Percentiles rank a stretch among this genome's conserved stretches.
phyloP scores from a whole-genome alignment of 2,329 filamentous ascomycete species.

The Thermoascus crustaceus region DNA sequence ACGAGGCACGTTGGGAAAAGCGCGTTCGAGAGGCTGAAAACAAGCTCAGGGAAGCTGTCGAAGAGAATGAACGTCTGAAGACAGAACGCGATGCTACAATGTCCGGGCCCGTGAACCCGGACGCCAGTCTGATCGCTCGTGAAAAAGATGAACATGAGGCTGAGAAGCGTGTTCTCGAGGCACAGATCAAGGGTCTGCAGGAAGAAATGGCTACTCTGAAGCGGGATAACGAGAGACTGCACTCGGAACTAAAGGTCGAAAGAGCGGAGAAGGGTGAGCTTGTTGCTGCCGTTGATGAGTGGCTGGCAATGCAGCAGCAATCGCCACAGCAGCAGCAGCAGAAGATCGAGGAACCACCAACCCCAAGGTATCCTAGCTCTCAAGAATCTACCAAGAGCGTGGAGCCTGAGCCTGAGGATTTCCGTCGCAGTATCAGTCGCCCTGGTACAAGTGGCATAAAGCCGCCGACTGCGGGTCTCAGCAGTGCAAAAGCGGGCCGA shows the following conservation, averaged over 20 bases:
- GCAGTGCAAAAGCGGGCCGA: constrained; percentile 20
- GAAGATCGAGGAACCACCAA: constrained; percentile 5
- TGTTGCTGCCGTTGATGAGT: constrained; percentile 41
- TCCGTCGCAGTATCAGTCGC: constrained; percentile 18
- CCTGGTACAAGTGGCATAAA: constrained; percentile 24
- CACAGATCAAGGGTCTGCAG: constrained; percentile 65
- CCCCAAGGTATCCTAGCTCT: constrained; percentile 4
- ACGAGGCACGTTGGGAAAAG: constrained; percentile 86
- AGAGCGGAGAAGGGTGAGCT: constrained; percentile 43
- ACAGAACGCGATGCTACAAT: constrained; percentile 58
- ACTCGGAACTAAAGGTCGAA: constrained; percentile 48
- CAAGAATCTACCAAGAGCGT: constrained; percentile 11
- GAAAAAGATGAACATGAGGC: constrained; percentile 56
- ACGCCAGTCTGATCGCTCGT: constrained; percentile 35
- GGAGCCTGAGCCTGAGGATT: constrained; percentile 5
- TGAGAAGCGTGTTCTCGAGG: constrained; percentile 60
- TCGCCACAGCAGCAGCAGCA: constrained; percentile 6
- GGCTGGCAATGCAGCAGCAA: constrained; percentile 32
- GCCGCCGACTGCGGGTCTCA: constrained; percentile 18
- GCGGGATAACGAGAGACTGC: constrained; percentile 58
- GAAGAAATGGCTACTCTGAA: constrained; percentile 63
- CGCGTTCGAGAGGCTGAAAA: constrained; percentile 69
- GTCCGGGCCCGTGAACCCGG: constrained; percentile 46
- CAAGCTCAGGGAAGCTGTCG: constrained; percentile 58
- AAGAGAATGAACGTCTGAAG: constrained; percentile 68